Evolutionary conservation across 768 basidiomycete genomes (phyloP).

Genomic region (Suillus variegatus): DNA sequence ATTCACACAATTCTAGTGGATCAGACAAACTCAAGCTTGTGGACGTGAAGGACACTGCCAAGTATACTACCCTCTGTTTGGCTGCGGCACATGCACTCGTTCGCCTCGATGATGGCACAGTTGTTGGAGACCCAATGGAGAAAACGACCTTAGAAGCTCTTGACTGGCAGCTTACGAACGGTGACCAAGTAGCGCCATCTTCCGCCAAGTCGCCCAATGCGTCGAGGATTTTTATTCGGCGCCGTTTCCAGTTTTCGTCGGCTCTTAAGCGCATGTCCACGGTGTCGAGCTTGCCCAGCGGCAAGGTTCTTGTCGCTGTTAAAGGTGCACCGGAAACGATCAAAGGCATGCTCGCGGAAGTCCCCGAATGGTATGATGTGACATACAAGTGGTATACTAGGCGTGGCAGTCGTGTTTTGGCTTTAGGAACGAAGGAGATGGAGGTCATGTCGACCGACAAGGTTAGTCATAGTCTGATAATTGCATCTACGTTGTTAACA

Average conservation of each 20-base stretch:
- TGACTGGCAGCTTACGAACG: conserved; percentile 81
- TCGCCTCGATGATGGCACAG: conserved; percentile 86
- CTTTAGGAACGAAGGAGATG: conserved; percentile 86
- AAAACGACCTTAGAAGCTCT: conserved; percentile 92
- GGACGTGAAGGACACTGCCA: conserved; percentile 71
- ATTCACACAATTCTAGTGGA: conserved; percentile 40
- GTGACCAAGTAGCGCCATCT: conserved; percentile 70
- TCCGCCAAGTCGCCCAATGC: conserved; percentile 52
- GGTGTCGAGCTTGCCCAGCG: conserved; percentile 65
- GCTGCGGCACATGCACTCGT: conserved; percentile 96
- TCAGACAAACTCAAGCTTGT: conserved; percentile 66
- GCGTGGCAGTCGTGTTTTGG: conserved; percentile 90
- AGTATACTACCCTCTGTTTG: conserved; percentile 83
- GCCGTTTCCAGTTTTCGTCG: conserved; percentile 97
- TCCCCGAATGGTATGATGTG: conserved; percentile 86
- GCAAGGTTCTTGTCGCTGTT: conserved; percentile 67
- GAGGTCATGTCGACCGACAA: conserved; percentile 69
- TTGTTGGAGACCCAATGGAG: conserved; percentile 99
- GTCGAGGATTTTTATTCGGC: conserved; percentile 69
- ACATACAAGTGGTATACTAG: conserved; percentile 95
- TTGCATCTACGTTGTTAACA: neutral
- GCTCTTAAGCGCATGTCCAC: conserved; percentile 98
- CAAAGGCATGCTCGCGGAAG: conserved; percentile 73
- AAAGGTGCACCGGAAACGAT: conserved; percentile 99
- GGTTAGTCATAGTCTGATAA: conserved; percentile 38